Conservation (phyloP, 371 early-diverging fungal species). For the Rhizopus arrhizus region DNA sequence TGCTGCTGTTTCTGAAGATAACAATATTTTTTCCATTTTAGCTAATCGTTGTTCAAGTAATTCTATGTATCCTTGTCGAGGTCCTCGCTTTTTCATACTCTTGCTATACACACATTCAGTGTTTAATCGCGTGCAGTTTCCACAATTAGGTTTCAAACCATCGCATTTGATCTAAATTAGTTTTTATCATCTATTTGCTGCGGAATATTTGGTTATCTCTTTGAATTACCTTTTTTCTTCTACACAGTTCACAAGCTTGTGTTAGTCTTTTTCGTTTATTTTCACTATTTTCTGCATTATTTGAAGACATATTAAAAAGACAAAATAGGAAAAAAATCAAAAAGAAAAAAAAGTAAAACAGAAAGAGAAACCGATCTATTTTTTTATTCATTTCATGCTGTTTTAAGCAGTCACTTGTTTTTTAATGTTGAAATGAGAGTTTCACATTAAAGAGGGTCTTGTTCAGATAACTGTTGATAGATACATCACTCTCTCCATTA, state of each 20-base stretch:
- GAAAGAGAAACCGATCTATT: not conserved
- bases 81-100: slow-evolving; percentile 74
- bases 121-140: slow-evolving; percentile 69
- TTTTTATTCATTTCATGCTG: too few species aligned
- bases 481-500: not conserved
- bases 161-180: slow-evolving; percentile 70
- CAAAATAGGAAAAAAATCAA: not conserved
- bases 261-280: slow-evolving; percentile 72
- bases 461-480: not conserved
- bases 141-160: slow-evolving; percentile 76
- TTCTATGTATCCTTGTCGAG: slow-evolving; percentile 81
- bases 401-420: too few species aligned
- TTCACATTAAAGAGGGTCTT: not conserved
- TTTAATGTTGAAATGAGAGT: not conserved
- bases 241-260: slow-evolving; percentile 82
- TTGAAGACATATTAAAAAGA: not conserved
- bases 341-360: not conserved
- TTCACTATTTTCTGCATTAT: slow-evolving; percentile 1
- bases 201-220: not conserved
- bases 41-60: slow-evolving; percentile 72
- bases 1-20: slow-evolving; percentile 18
- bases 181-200: slow-evolving; percentile 12
- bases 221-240: slow-evolving; percentile 71
- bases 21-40: slow-evolving; percentile 70
- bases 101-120: slow-evolving; percentile 72